These are phyloP conservation scores for Malassezia vespertilionis DNA, from an alignment of 1,284 basidiomycete species.

Conservation along the genomic window DNA sequence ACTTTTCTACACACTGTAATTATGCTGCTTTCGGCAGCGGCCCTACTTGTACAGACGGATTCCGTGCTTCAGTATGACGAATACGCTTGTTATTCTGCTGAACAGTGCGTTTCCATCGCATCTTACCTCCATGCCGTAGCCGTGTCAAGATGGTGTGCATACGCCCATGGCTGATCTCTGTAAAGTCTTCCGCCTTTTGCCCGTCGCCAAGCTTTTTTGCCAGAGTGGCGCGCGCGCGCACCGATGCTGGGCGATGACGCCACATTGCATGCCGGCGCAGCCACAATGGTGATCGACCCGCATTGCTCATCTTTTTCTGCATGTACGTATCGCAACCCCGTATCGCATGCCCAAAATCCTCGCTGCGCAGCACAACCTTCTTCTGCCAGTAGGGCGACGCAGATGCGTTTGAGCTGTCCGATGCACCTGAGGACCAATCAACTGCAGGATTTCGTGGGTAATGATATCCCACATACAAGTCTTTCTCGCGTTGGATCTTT, in stretches of 20 bases:
- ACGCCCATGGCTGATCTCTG: not conserved
- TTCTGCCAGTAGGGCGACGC: constrained; percentile 5
- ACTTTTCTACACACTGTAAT: not conserved
- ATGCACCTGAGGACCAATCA: too few relatives aligned
- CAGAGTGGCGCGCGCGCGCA: not conserved
- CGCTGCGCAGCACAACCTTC: constrained; percentile 1
- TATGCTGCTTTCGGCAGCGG: not conserved
- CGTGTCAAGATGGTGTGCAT: constrained; percentile 10
- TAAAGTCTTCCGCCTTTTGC: not conserved
- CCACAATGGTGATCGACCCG: constrained; percentile 6
- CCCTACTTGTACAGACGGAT: not conserved
- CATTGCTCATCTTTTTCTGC: not conserved
- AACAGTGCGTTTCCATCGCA: not conserved
- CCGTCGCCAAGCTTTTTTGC: not conserved
- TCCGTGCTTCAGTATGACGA: not conserved
- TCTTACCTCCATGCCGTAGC: constrained; percentile 4
- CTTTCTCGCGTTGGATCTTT: constrained; percentile 54
- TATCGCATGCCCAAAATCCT: constrained; percentile 11
- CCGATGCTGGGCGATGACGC: constrained; percentile 7
- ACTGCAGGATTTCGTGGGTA: constrained; percentile 5
- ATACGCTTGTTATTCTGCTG: constrained; percentile 3
- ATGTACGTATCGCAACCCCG: constrained; percentile 13
- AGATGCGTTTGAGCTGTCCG: not conserved
- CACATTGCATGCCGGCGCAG: constrained; percentile 9
- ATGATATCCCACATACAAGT: not conserved